A percentile compares a stretch with the other conserved stretches of the same genome.
phyloP scores from a whole-genome alignment of 2,329 filamentous ascomycete species.

The Immersiporthe knoxdaviesiana region DNA sequence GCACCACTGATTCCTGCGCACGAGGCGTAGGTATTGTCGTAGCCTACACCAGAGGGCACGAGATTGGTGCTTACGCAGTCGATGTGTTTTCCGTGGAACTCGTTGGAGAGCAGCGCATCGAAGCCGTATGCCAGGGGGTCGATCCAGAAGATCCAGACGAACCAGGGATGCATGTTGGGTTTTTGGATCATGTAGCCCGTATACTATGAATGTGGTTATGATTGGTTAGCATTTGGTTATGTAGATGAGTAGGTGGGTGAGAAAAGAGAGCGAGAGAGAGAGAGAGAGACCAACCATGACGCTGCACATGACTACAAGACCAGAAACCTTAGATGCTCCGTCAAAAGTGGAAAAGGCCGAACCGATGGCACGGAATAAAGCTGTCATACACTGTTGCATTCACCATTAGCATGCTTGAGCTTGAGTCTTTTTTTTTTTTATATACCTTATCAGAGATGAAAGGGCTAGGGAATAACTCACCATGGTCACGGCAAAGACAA shows the following conservation, averaged over 20 bases:
- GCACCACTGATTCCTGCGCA: constrained; percentile 10
- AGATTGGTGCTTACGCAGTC: constrained; percentile 16
- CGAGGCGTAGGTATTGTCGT: constrained; percentile 8
- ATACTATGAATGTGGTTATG: constrained; percentile 44
- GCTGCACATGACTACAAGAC: constrained; percentile 36
- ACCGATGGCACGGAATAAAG: constrained; percentile 54
- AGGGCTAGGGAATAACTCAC: too few species aligned
- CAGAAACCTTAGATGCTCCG: constrained; percentile 60
- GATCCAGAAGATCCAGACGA: constrained; percentile 66
- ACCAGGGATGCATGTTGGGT: constrained; percentile 65
- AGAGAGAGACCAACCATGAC: constrained; percentile 54
- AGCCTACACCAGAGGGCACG: constrained; percentile 15
- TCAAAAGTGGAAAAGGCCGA: constrained; percentile 61
- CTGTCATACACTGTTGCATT: background rate
- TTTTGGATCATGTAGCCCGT: constrained; percentile 67
- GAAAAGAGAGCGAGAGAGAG: too few species aligned
- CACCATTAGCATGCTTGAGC: too few species aligned
- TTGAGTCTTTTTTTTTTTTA: too few species aligned
- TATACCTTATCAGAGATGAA: too few species aligned
- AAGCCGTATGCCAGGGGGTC: constrained; percentile 72
- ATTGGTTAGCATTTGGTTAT: background rate
- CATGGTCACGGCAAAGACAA: too few species aligned
- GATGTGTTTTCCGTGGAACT: constrained; percentile 55
- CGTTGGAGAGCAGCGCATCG: constrained; percentile 69
- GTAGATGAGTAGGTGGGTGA: too few species aligned